Base-by-base conservation (phyloP, 1,139 yeast species). In the Blastobotrys aristatus region DNA sequence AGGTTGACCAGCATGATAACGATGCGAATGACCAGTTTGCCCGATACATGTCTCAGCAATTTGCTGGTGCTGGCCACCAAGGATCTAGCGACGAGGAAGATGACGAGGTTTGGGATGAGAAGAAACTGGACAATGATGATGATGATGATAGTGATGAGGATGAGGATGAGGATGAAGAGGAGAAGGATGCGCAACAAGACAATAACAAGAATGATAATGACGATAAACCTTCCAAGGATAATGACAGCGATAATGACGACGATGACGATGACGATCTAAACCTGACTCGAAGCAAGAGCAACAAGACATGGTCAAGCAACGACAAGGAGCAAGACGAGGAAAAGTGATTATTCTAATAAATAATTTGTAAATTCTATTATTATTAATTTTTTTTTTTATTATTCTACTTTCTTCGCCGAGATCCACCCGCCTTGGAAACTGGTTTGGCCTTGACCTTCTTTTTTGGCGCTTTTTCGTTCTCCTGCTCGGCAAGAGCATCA, bases 21-120 rank as follows among this genome's bases (percentile, higher is more conserved):
- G 40, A 32, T 32, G 59, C 51, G 42, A 75, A 69, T 26, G 43
- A 71, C 49, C 76, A 74, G 55, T 87, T 87, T 62, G 80, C 90
- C 17, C 79, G 84, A 50, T 88, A 87, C 64, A 84, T 88, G 84
- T 80, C 95, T 3, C 89, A 83, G 62, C 92, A 88, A 62, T 75
- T 87, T 61, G 53, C 63, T 43, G 63, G 64, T 22, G 55, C 60
- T 13, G 58, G 61, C 4, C 60, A 58, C 43, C 56, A 59, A 42
- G 65, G 65, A 5, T 59, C 64, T 5, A 59, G 62, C 6, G 80
- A 78, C 40, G 82, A 72, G 51, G 82, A 75, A 44, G 73, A 69
- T 40, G 70, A 62, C 21, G 71, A 40, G 13, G 31, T 11, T 64
- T 32, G 70, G 59, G 35, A 56, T 58, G 60, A 56, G 56, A 31